phyloP scores from a whole-genome alignment of 176 grass and related monocot species.

The Phoenix dactylifera region DNA sequence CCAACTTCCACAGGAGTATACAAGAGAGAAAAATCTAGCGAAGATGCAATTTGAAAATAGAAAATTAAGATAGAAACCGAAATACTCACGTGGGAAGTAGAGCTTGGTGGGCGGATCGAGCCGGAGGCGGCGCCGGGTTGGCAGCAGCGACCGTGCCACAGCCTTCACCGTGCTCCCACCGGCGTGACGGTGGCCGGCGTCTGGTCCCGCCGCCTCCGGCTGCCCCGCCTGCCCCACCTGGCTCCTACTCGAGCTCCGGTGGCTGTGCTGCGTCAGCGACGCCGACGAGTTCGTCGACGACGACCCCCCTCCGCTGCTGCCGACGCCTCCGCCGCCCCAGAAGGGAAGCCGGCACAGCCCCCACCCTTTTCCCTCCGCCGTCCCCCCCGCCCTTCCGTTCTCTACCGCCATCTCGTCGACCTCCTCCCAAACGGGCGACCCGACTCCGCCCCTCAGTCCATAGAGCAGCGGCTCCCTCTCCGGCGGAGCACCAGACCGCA shows the following conservation, averaged over 20 bases:
- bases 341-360: conserved; percentile 34
- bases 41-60: neutral
- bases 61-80: neutral
- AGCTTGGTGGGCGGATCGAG: conserved; percentile 81
- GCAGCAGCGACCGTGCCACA: conserved; percentile 68
- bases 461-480: neutral
- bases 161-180: conserved; percentile 11
- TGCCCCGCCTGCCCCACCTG: neutral
- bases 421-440: too few species aligned
- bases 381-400: neutral
- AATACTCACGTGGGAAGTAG: conserved; percentile 74
- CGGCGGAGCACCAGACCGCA: too few species aligned
- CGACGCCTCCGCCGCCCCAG: conserved; percentile 2
- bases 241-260: too few species aligned
- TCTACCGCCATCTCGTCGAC: too few species aligned
- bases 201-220: neutral
- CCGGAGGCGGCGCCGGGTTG: conserved; percentile 67
- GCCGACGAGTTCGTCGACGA: neutral
- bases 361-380: conserved; percentile 4
- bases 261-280: neutral
- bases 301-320: conserved; percentile 4
- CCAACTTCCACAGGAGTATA: neutral
- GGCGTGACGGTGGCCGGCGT: conserved; percentile 6
- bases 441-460: too few species aligned
- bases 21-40: conserved; percentile 1